Base-by-base conservation (phyloP, 106 monocot species). In the Acorus gramineus region DNA sequence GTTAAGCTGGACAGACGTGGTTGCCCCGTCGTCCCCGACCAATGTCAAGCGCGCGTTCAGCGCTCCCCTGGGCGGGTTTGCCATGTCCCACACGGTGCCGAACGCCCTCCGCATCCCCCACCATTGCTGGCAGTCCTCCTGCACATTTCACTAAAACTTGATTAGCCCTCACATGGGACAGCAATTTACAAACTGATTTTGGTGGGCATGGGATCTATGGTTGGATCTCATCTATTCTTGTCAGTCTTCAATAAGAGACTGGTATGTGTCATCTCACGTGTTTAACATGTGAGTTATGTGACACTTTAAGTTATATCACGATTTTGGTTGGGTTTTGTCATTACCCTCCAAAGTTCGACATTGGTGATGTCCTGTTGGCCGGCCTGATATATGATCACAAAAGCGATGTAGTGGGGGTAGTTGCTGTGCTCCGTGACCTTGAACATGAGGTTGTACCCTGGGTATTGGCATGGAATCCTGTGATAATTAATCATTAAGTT, bases 391-490 rank as follows among this genome's bases (percentile, higher is more conserved):
- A 72, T 12, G 45, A 73, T n/a, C 13, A 68, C 56, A 6, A 78
- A 5, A 6, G 78, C 67, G 7, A 78, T 12, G 60, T 78, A 78
- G 12, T 63, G 57, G 2, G 78, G 78, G 44, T 55, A 78, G 5
- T 57, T 61, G 63, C 78, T 78, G 6, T 73, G 61, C 50, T 78
- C 57, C 59, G 46, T 73, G 28, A 78, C 51, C 78, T 73, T 50
- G 9, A 78, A 2, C 68, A 67, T 59, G 66, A 78, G 55, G 63
- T 78, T 73, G 51, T 72, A 63, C 0, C 72, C 78, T 50, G 78
- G 68, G 12, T 78, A 78, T 52, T 58, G 8, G 8, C 78, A 78
- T 63, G 78, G 46, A 9, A 78, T 68, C 78, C 78, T 78, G 63
- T 14, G 28, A 28, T 28, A 28, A 28, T 28, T 28, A 28, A 0